phyloP scores from a whole-genome alignment of 805 yeast genomes.

The Spencermartinsiella europaea region DNA sequence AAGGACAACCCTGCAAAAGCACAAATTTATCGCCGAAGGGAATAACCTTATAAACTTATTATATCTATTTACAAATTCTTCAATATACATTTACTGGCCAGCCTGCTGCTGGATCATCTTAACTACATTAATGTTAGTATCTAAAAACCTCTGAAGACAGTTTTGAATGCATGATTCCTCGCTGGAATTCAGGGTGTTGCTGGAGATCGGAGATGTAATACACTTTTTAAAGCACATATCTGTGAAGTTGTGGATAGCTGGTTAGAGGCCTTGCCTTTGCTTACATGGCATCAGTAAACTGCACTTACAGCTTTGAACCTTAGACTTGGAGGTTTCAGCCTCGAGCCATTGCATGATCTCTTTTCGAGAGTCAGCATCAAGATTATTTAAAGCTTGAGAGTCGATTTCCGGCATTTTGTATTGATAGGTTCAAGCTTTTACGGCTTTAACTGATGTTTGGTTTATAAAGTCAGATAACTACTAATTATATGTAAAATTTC shows the following conservation, averaged over 20 bases:
- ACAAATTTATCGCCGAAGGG: no score
- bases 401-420: constrained; percentile 30
- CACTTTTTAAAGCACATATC: constrained; percentile 90
- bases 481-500: no score
- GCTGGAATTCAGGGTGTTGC: constrained; percentile 41
- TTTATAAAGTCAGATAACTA: no score
- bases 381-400: constrained; percentile 38
- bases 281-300: no score
- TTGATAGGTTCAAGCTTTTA: no score
- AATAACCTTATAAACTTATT: no score
- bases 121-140: constrained; percentile 81
- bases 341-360: constrained; percentile 75
- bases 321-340: constrained; percentile 77
- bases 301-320: constrained; percentile 59
- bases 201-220: constrained; percentile 39
- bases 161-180: constrained; percentile 73
- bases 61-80: no score
- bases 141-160: constrained; percentile 82
- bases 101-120: constrained; percentile 33
- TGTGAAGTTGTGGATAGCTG: constrained; percentile 77
- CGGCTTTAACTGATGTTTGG: no score
- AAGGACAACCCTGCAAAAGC: no score
- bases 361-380: constrained; percentile 66
- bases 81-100: background rate
- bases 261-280: no score